Evolutionary conservation across 371 early-diverging fungal species (phyloP).

Genomic region (Actinomucor elegans): DNA sequence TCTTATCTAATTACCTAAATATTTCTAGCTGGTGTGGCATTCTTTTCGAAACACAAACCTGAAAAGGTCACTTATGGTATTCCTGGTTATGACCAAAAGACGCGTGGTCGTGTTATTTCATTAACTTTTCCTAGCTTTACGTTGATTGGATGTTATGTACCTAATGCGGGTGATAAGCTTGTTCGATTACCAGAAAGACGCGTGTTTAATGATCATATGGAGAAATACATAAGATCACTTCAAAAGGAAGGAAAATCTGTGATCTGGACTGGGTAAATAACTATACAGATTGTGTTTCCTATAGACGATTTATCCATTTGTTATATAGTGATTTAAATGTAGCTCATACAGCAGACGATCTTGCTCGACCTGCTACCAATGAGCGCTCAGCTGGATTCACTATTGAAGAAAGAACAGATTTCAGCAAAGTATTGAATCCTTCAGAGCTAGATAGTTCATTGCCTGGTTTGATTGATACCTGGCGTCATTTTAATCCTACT

Average conservation of each 20-base stretch:
- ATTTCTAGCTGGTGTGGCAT: slow-evolving; percentile 66
- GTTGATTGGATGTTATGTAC: slow-evolving; percentile 79
- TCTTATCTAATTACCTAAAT: not conserved
- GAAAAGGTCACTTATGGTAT: slow-evolving; percentile 63
- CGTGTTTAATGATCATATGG: slow-evolving; percentile 71
- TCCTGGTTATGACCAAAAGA: slow-evolving; percentile 46
- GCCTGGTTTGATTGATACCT: slow-evolving; percentile 72
- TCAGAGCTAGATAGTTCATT: slow-evolving; percentile 24
- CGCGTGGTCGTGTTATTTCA: slow-evolving; percentile 78
- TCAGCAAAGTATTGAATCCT: slow-evolving; percentile 61
- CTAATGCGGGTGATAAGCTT: slow-evolving; percentile 80
- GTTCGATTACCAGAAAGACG: slow-evolving; percentile 64
- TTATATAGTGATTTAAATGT: slow-evolving; percentile 80
- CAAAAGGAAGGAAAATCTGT: slow-evolving; percentile 72
- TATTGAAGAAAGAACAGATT: slow-evolving; percentile 78
- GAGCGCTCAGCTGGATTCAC: slow-evolving; percentile 84
- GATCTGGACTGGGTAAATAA: slow-evolving; percentile 76
- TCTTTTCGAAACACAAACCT: slow-evolving; percentile 82
- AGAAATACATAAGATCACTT: slow-evolving; percentile 64
- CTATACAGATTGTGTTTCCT: not conserved
- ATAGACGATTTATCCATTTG: not conserved
- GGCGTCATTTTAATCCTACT: slow-evolving; percentile 74
- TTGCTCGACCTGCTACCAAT: slow-evolving; percentile 83
- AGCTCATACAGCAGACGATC: slow-evolving; percentile 79
- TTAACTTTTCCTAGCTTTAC: slow-evolving; percentile 66